phyloP scores from a whole-genome alignment of 495 filamentous ascomycete species.

The Penicillium longicatenatum region DNA sequence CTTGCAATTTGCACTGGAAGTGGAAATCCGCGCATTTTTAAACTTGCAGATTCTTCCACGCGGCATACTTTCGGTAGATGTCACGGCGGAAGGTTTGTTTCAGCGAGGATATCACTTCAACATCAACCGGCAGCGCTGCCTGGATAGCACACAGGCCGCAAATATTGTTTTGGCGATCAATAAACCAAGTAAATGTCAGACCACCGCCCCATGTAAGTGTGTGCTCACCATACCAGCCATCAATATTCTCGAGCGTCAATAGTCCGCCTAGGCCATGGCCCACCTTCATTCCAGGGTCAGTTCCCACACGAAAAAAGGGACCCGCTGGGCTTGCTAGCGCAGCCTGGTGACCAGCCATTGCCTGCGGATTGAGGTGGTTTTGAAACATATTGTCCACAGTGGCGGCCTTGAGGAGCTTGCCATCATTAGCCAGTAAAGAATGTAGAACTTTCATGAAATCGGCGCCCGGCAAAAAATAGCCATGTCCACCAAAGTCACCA shows the following conservation, averaged over 20 bases:
- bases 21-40: neutral
- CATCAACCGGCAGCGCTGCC: conserved; percentile 38
- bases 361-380: conserved; percentile 42
- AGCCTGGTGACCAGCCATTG: conserved; percentile 17
- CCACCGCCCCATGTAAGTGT: conserved; percentile 43
- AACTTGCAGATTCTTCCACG: conserved; percentile 11
- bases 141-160: conserved; percentile 46
- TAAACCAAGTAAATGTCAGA: conserved; percentile 43
- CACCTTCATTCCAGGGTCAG: conserved; percentile 21
- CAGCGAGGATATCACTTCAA: conserved; percentile 21
- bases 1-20: too few relatives aligned
- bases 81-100: conserved; percentile 49
- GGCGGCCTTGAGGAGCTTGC: conserved; percentile 40
- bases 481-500: conserved; percentile 55
- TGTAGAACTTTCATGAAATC: conserved; percentile 55
- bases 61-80: conserved; percentile 38
- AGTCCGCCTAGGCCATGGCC: conserved; percentile 33
- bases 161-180: conserved; percentile 49
- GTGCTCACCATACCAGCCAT: conserved; percentile 44
- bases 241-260: conserved; percentile 31
- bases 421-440: conserved; percentile 48
- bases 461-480: conserved; percentile 46
- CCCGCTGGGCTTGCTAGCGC: conserved; percentile 26
- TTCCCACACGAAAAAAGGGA: conserved; percentile 31
- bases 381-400: conserved; percentile 55